Base-by-base conservation (phyloP, 352 stramenopile species). In the Thraustotheca clavata region DNA sequence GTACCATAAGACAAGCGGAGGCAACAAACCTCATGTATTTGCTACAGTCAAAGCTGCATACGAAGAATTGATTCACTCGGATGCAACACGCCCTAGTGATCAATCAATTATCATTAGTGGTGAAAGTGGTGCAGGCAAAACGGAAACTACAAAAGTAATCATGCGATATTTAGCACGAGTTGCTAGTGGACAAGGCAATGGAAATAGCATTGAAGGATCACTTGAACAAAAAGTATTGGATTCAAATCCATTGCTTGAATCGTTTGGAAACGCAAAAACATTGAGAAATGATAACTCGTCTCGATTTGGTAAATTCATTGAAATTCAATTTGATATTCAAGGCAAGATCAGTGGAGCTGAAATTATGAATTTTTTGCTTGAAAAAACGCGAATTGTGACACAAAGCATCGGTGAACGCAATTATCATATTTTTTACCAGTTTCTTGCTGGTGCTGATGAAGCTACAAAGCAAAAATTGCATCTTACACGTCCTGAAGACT, bases 401-500 rank as follows among this genome's bases (percentile, higher is more conserved):
- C 88, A 94, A 59, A 94, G 80, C 71, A 41, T 90, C 0, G 93
- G 93, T 0, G 94, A 99, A 63, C 78, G 94, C 24, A 98, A 98
- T 72, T 99, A 98, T 75, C 94, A 99, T 70, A 94, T 98, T 43
- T 99, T 99, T 75, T 98, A 98, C 69, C 94, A 98, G 73, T 71
- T 96, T 24, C 54, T 96, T 27, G 83, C 86, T 0, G 86, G 86
- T 26, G 85, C 85, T 11, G 84, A 94, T 57, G 75, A 80, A n/a
- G 71, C 74, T 3, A 57, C 91, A 39, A 67, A 83, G 26, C 75
- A 83, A 46, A 73, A 83, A 36, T 66, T 95, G 38, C 76, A 89
- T 47, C 68, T 95, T 29, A 80, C 83, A 46, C 84, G 78, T 6
- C 80, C 83, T 0, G 59, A 91, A 22, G 82, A 92, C 29, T 96